Evolutionary conservation across 2,329 filamentous ascomycete species (phyloP).

Genomic region (Ceratocystis alfenasii): DNA sequence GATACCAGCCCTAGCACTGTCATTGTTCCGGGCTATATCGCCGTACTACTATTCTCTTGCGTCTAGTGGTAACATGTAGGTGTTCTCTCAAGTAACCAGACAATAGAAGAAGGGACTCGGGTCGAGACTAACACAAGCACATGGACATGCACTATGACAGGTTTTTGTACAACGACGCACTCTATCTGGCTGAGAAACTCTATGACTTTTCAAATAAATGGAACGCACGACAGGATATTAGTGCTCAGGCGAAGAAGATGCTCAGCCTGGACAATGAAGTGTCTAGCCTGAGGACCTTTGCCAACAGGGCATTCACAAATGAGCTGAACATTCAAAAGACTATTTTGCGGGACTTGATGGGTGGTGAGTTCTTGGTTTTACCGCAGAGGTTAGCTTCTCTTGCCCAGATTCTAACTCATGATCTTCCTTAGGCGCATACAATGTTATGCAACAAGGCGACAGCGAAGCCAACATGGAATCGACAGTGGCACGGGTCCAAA

Average conservation of each 20-base stretch:
- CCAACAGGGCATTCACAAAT: slow-evolving; percentile 48
- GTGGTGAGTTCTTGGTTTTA: slow-evolving; percentile 31
- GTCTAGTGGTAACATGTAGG: slow-evolving; percentile 52
- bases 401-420: not conserved
- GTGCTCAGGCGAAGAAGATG: slow-evolving; percentile 40
- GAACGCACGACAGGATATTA: slow-evolving; percentile 43
- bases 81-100: slow-evolving; percentile 13
- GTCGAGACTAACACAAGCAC: not conserved
- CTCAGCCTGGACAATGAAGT: slow-evolving; percentile 49
- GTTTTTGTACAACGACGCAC: slow-evolving; percentile 56
- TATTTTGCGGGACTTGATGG: slow-evolving; percentile 48
- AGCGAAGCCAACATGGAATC: slow-evolving; percentile 41
- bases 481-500: slow-evolving; percentile 41
- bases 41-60: slow-evolving; percentile 59
- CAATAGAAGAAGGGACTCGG: not conserved
- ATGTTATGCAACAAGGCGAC: slow-evolving; percentile 46
- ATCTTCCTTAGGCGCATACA: slow-evolving; percentile 38
- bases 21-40: slow-evolving; percentile 69
- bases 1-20: slow-evolving; percentile 59
- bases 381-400: no score
- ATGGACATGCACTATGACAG: slow-evolving; percentile 28
- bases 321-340: slow-evolving; percentile 51
- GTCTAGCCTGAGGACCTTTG: slow-evolving; percentile 47
- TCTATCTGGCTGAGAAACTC: slow-evolving; percentile 49
- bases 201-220: slow-evolving; percentile 38